phyloP scores from a whole-genome alignment of 805 yeast genomes.

The Sugiyamaella chiloensis region DNA sequence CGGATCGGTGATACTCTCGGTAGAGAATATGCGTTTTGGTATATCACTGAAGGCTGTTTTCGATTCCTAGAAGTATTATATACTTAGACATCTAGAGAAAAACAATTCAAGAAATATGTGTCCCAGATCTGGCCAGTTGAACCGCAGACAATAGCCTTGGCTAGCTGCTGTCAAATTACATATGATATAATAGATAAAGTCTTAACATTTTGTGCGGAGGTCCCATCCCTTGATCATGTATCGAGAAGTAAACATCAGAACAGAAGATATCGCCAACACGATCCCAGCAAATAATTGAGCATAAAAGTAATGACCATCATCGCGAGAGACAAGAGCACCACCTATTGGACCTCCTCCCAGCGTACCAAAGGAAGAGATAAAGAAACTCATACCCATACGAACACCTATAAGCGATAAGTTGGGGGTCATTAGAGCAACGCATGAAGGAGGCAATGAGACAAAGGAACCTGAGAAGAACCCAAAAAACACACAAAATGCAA shows the following conservation, averaged over 20 bases:
- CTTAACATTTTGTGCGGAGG: too few relatives aligned
- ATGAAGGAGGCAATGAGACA: constrained; percentile 33
- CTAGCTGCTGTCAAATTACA: too few relatives aligned
- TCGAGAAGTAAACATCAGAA: constrained; percentile 3
- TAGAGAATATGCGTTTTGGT: neutral
- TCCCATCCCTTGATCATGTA: neutral
- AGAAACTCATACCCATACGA: constrained; percentile 60
- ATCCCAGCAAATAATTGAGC: constrained; percentile 24
- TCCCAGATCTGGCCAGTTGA: too few relatives aligned
- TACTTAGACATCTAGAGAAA: too few relatives aligned
- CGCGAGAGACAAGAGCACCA: constrained; percentile 24
- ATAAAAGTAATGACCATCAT: constrained; percentile 22
- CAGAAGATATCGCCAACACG: neutral
- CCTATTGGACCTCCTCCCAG: constrained; percentile 33
- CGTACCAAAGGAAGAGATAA: constrained; percentile 50
- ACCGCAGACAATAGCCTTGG: too few relatives aligned
- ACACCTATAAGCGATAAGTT: constrained; percentile 30
- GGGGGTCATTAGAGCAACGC: constrained; percentile 30
- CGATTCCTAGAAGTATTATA: too few relatives aligned
- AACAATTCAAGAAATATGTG: too few relatives aligned
- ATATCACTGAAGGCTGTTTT: too few relatives aligned
- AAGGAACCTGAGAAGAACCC: constrained; percentile 35
- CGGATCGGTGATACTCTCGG: neutral
- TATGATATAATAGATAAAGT: too few relatives aligned
- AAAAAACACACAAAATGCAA: constrained; percentile 29